phyloP scores from a whole-genome alignment of 768 basidiomycete species.

The Boletus speciosus region DNA sequence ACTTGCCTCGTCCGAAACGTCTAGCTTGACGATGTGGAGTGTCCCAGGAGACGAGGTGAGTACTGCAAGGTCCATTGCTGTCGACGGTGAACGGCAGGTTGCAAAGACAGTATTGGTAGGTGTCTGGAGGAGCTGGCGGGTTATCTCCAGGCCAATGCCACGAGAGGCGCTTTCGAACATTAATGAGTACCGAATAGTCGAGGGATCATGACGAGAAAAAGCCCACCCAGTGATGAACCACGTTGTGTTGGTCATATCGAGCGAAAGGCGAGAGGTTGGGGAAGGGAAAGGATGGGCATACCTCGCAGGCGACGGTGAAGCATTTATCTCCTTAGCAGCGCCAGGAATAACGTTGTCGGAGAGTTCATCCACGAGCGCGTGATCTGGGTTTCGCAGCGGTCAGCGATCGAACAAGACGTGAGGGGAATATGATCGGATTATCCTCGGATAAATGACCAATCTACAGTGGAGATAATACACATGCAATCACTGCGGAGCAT shows the following conservation, averaged over 20 bases:
- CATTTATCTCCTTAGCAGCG: not conserved
- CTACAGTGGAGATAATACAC: not conserved
- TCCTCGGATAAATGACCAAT: not conserved
- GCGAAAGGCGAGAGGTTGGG: not conserved
- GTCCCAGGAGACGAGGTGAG: constrained; percentile 13
- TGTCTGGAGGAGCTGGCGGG: constrained; percentile 10
- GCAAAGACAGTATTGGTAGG: constrained; percentile 22
- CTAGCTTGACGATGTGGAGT: constrained; percentile 34
- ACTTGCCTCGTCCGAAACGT: constrained; percentile 25
- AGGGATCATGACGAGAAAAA: not conserved
- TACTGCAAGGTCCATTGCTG: constrained; percentile 15
- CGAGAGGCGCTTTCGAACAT: constrained; percentile 2
- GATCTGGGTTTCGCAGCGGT: not conserved
- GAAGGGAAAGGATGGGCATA: not conserved
- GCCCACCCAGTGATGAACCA: constrained; percentile 10
- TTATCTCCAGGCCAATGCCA: constrained; percentile 13
- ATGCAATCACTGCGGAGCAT: too few species aligned
- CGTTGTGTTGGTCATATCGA: not conserved
- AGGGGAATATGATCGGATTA: not conserved
- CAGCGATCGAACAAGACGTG: not conserved
- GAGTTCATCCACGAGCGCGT: not conserved
- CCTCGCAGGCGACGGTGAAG: not conserved
- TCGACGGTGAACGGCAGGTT: constrained; percentile 20
- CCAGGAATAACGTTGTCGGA: not conserved
- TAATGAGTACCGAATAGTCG: not conserved